Percentiles rank a stretch among this genome's conserved stretches.
Conservation (phyloP, 2,329 filamentous ascomycete species). For the Beauveria sp. region DNA sequence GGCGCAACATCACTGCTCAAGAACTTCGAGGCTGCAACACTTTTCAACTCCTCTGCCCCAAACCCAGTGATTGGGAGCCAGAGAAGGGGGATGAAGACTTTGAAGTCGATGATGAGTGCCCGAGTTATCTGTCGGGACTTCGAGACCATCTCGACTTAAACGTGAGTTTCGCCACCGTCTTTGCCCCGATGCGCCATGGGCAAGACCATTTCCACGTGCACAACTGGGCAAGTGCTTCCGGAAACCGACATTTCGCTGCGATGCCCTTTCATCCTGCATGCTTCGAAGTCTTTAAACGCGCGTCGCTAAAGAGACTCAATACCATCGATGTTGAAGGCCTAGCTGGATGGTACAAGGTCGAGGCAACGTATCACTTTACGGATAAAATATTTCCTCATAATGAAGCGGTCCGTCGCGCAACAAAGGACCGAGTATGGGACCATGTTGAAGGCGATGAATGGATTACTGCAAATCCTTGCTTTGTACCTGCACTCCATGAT, state of each 20-base stretch:
- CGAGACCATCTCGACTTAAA: conserved; percentile 1
- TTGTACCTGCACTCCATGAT: conserved; percentile 7
- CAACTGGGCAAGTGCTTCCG: conserved; percentile 7
- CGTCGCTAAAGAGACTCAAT: conserved; percentile 13
- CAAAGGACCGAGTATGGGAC: not conserved
- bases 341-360: conserved; percentile 8
- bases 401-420: not conserved
- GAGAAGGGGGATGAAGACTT: conserved; percentile 13
- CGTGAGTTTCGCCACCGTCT: not conserved
- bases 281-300: conserved; percentile 23
- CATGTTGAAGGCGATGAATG: conserved; percentile 12
- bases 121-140: not conserved
- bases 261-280: conserved; percentile 24
- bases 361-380: not conserved
- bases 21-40: conserved; percentile 21
- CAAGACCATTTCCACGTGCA: not conserved
- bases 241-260: not conserved
- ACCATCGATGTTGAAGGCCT: conserved; percentile 17
- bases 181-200: conserved; percentile 15
- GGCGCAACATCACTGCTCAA: conserved; percentile 17
- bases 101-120: conserved; percentile 9
- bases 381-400: conserved; percentile 7
- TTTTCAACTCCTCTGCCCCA: conserved; percentile 20
- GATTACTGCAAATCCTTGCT: conserved; percentile 13
- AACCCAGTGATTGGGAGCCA: conserved; percentile 13